These are phyloP conservation scores for Barnettozyma wickerhamii DNA, from an alignment of 805 yeast species.

Conservation along the genomic window DNA sequence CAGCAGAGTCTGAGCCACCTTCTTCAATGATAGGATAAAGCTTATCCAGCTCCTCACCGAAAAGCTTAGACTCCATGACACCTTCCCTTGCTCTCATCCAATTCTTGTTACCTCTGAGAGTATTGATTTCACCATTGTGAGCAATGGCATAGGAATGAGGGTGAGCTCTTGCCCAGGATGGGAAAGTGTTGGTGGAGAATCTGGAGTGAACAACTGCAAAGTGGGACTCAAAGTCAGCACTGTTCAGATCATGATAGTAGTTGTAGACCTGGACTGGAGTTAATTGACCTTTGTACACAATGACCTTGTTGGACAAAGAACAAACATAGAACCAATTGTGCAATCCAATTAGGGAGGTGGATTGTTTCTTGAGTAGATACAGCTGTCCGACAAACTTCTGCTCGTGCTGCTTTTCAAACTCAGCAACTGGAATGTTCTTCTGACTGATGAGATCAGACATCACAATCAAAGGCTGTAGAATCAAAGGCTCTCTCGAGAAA, in stretches of 20 bases:
- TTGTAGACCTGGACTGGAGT: conserved; percentile 95
- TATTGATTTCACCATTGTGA: conserved; percentile 97
- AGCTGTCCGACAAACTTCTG: conserved; percentile 76
- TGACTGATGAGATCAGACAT: conserved; percentile 45
- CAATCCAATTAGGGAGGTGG: conserved; percentile 86
- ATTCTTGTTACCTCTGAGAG: conserved; percentile 94
- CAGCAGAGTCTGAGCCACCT: conserved; percentile 98
- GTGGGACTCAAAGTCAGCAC: conserved; percentile 90
- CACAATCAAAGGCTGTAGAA: conserved; percentile 91
- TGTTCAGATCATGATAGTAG: conserved; percentile 88
- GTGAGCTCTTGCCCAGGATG: conserved; percentile 99
- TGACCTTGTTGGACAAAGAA: conserved; percentile 81
- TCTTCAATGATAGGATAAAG: conserved; percentile 95
- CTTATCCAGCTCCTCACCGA: conserved; percentile 88
- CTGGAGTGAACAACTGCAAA: conserved; percentile 96
- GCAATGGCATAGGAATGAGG: conserved; percentile 91
- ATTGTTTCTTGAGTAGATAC: conserved; percentile 81
- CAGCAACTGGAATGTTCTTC: conserved; percentile 38
- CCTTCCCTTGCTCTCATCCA: conserved; percentile 99
- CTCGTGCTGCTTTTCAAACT: conserved; percentile 51
- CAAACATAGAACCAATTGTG: conserved; percentile 98
- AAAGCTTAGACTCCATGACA: conserved; percentile 80
- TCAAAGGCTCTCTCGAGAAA: conserved; percentile 84
- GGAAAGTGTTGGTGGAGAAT: conserved; percentile 97
- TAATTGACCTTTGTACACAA: conserved; percentile 96